Conservation (phyloP, 2,329 filamentous ascomycete species). For the Pseudogymnoascus sp. region DNA sequence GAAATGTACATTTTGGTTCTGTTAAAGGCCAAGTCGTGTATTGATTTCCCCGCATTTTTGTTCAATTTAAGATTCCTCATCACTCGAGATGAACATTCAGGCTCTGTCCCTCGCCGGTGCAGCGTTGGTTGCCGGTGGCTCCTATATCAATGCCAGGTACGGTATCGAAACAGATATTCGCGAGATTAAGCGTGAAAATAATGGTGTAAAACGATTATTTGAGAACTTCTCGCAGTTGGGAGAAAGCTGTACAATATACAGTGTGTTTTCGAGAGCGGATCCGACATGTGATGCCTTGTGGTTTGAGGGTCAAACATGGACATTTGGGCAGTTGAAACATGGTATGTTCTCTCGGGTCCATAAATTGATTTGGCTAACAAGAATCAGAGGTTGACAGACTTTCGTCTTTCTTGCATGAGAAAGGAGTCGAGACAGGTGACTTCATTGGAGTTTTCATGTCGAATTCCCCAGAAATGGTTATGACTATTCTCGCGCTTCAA, state of each 20-base stretch:
- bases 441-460: constrained; percentile 42
- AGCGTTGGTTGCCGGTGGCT: constrained; percentile 30
- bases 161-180: constrained; percentile 36
- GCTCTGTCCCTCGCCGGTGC: constrained; percentile 30
- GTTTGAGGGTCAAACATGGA: constrained; percentile 45
- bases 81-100: constrained; percentile 14
- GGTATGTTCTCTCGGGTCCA: constrained; percentile 27
- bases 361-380: constrained; percentile 10
- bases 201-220: constrained; percentile 31
- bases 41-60: not conserved
- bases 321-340: constrained; percentile 39
- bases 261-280: constrained; percentile 37
- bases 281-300: constrained; percentile 38
- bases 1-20: not conserved
- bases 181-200: constrained; percentile 31
- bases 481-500: constrained; percentile 38
- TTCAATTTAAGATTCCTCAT: constrained; percentile 20
- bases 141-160: constrained; percentile 40
- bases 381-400: constrained; percentile 38
- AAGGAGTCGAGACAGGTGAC: constrained; percentile 35
- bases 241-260: constrained; percentile 37
- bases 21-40: not conserved
- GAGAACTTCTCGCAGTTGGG: constrained; percentile 34
- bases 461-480: constrained; percentile 45
- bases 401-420: constrained; percentile 36